Conservation (phyloP, 495 filamentous ascomycete genomes). For the Hypoxylon rickii region DNA sequence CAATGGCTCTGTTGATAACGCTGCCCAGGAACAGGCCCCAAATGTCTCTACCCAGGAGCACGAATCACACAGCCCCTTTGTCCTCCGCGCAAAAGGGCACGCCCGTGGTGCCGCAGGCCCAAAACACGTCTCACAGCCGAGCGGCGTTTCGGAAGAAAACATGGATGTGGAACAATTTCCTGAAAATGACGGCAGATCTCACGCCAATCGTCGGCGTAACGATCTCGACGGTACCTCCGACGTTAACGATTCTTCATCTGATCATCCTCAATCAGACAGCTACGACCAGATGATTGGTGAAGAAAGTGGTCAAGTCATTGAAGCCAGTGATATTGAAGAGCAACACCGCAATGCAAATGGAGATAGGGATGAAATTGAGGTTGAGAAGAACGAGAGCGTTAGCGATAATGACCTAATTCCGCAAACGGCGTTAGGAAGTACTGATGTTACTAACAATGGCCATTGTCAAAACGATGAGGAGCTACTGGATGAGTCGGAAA, state of each 20-base stretch:
- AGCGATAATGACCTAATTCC: conserved; percentile 1
- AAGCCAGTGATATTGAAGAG: not conserved
- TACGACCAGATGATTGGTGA: conserved; percentile 1
- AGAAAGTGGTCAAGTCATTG: not conserved
- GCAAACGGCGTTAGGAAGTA: not conserved
- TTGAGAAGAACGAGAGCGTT: not conserved
- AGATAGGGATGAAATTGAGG: not conserved
- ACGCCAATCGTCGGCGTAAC: not conserved
- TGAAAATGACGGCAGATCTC: not conserved
- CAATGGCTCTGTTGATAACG: not conserved
- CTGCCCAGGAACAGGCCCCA: not conserved
- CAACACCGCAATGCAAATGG: not conserved
- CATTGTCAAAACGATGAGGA: conserved; percentile 7
- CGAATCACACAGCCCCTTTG: not conserved
- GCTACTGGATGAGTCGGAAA: not conserved
- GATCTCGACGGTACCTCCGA: not conserved
- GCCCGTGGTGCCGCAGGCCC: not conserved
- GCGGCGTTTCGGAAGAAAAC: conserved; percentile 1
- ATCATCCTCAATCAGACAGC: not conserved
- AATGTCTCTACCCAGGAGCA: not conserved
- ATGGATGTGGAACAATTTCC: not conserved
- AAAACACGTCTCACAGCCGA: not conserved
- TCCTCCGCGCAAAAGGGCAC: not conserved
- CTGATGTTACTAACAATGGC: not conserved
- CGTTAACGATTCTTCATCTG: not conserved